Conservation (phyloP, 495 filamentous ascomycete genomes). For the Astrothelium subdiscretum region DNA sequence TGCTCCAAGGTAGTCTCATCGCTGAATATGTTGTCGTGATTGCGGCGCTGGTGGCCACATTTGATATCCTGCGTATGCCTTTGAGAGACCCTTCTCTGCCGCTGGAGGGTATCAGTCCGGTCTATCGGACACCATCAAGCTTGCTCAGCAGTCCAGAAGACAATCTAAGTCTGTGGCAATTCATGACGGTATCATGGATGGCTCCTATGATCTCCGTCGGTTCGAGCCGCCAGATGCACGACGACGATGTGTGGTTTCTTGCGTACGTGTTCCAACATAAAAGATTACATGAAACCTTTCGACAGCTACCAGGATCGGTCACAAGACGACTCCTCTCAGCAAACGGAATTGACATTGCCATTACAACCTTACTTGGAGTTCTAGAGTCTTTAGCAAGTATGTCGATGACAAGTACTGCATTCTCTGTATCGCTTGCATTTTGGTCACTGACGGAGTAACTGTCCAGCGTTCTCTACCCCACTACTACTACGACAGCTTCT, state of each 20-base stretch:
- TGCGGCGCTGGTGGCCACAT: slow-evolving; percentile 34
- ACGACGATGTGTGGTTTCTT: slow-evolving; percentile 69
- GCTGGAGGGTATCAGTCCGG: slow-evolving; percentile 47
- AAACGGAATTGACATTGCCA: slow-evolving; percentile 63
- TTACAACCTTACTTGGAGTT: slow-evolving; percentile 48
- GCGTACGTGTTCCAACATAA: slow-evolving; percentile 66
- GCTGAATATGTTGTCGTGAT: slow-evolving; percentile 9
- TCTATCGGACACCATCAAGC: slow-evolving; percentile 44
- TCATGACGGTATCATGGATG: slow-evolving; percentile 76
- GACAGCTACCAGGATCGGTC: slow-evolving; percentile 59
- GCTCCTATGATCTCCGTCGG: slow-evolving; percentile 55
- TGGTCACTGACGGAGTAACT: slow-evolving; percentile 6
- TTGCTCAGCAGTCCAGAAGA: slow-evolving; percentile 71
- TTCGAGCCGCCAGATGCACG: slow-evolving; percentile 49
- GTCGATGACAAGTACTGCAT: neutral
- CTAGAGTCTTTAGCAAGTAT: slow-evolving; percentile 49
- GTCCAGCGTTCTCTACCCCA: slow-evolving; percentile 45
- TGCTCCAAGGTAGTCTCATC: neutral
- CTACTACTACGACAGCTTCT: slow-evolving; percentile 63
- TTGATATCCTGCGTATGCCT: slow-evolving; percentile 58
- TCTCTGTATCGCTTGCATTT: neutral
- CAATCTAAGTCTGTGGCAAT: slow-evolving; percentile 66
- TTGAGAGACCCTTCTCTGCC: slow-evolving; percentile 50
- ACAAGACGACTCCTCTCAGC: slow-evolving; percentile 54
- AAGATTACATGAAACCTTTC: slow-evolving; percentile 58